Percentiles rank a stretch among this genome's conserved stretches.
Conservation (phyloP, 1,284 basidiomycete genomes). For the Ganoderma meredithae region DNA sequence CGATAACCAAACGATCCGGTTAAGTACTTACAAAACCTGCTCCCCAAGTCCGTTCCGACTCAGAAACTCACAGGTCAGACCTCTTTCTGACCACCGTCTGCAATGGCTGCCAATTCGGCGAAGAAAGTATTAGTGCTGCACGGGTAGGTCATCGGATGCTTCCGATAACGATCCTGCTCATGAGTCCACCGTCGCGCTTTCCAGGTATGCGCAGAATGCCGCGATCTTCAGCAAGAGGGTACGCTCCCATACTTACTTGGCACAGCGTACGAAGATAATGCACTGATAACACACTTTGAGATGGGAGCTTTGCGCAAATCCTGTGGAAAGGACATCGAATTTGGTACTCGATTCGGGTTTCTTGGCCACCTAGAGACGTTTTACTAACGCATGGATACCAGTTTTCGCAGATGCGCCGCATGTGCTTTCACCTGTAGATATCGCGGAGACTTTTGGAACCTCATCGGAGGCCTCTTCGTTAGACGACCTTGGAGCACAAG, state of each 20-base stretch:
- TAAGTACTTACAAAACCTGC: neutral
- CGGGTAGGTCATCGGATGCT: constrained; percentile 49
- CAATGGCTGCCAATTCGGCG: constrained; percentile 12
- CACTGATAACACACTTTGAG: constrained; percentile 44
- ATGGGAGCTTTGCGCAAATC: constrained; percentile 80
- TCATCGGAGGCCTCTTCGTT: constrained; percentile 41
- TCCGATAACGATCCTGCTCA: neutral
- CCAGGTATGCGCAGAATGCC: constrained; percentile 85
- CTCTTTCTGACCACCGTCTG: neutral
- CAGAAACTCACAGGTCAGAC: neutral
- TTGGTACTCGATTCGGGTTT: constrained; percentile 54
- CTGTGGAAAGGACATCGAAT: constrained; percentile 71
- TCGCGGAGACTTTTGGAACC: constrained; percentile 49
- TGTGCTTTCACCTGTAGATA: constrained; percentile 75
- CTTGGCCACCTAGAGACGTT: neutral
- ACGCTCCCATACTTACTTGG: constrained; percentile 33
- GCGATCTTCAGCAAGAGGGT: constrained; percentile 84
- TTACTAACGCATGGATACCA: constrained; percentile 40
- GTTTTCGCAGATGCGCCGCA: constrained; percentile 86
- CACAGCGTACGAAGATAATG: neutral
- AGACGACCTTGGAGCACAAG: constrained; percentile 63
- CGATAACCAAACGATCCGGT: neutral
- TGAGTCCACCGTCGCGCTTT: neutral
- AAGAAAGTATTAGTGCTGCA: constrained; percentile 63
- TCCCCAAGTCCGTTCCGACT: neutral